A percentile compares a stretch with the other conserved stretches of the same genome.
phyloP scores from a whole-genome alignment of 164 flowering plant genomes.

The Houttuynia cordata region DNA sequence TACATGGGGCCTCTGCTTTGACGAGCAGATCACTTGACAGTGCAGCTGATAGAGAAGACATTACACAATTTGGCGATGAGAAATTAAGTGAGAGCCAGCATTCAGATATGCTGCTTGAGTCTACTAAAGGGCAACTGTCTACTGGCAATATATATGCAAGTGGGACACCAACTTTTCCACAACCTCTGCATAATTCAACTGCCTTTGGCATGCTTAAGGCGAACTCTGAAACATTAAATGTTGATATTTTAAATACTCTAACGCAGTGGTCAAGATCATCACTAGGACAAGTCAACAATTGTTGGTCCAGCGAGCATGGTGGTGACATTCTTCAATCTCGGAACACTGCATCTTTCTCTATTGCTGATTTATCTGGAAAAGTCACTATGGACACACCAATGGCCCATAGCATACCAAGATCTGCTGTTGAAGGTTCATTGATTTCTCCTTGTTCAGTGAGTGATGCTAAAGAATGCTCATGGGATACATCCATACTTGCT shows the following conservation, averaged over 20 bases:
- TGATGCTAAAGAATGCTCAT: neutral
- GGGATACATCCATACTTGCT: constrained; percentile 2
- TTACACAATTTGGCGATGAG: neutral
- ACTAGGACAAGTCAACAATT: constrained; percentile 17
- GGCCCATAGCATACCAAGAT: constrained; percentile 14
- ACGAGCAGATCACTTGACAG: constrained; percentile 5
- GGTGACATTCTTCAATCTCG: constrained; percentile 16
- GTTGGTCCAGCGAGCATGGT: constrained; percentile 4
- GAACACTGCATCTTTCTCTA: constrained; percentile 15
- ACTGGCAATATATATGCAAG: neutral
- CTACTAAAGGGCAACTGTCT: neutral
- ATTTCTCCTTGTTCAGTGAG: constrained; percentile 11
- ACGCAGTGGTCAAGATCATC: constrained; percentile 27
- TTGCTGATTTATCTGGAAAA: constrained; percentile 9
- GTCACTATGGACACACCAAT: constrained; percentile 1
- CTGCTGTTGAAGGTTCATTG: constrained; percentile 22
- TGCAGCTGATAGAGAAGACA: constrained; percentile 4
- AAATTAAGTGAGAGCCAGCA: neutral
- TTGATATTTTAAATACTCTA: constrained; percentile 13
- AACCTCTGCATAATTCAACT: constrained; percentile 13
- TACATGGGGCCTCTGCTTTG: constrained; percentile 7
- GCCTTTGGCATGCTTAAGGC: constrained; percentile 10
- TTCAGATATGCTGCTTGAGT: neutral
- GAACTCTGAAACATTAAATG: constrained; percentile 8
- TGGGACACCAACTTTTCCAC: neutral